Evolutionary conservation across 2,329 filamentous ascomycete genomes (phyloP).

Genomic region (Aspergillus sp.): DNA sequence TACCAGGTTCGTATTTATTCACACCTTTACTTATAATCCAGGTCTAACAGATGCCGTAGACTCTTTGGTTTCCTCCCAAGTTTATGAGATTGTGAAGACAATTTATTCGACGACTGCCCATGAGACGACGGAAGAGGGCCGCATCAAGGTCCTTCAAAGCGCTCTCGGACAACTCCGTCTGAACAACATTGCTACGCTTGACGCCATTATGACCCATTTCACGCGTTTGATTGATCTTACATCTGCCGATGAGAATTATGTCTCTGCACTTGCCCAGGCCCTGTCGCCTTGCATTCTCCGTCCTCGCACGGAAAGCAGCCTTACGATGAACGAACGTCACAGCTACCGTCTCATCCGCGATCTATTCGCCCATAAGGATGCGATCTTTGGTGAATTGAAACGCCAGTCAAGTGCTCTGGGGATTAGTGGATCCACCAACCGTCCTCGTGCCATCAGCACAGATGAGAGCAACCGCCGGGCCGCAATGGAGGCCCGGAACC

Average conservation of each 20-base stretch:
- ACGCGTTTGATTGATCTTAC: slow-evolving; percentile 95
- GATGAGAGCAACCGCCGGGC: slow-evolving; percentile 94
- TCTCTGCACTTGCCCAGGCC: slow-evolving; percentile 69
- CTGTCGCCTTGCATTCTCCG: slow-evolving; percentile 86
- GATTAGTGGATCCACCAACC: slow-evolving; percentile 56
- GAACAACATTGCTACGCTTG: slow-evolving; percentile 97
- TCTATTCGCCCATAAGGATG: slow-evolving; percentile 88
- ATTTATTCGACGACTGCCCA: slow-evolving; percentile 84
- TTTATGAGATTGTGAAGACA: slow-evolving; percentile 98
- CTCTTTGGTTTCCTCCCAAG: slow-evolving; percentile 95
- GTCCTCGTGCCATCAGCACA: slow-evolving; percentile 85
- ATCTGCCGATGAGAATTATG: slow-evolving; percentile 86
- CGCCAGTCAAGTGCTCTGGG: slow-evolving; percentile 55
- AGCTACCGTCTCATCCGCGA: slow-evolving; percentile 87
- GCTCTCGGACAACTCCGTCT: slow-evolving; percentile 92
- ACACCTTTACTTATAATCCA: slow-evolving; percentile 17
- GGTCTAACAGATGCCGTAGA: slow-evolving; percentile 56
- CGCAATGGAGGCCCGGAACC: slow-evolving; percentile 89
- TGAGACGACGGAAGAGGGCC: slow-evolving; percentile 73
- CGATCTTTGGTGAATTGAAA: slow-evolving; percentile 95
- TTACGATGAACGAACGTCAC: slow-evolving; percentile 95
- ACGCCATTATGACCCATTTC: slow-evolving; percentile 97
- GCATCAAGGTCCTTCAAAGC: slow-evolving; percentile 89
- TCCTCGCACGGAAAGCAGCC: slow-evolving; percentile 79
- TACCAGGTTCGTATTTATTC: slow-evolving; percentile 70